phyloP scores from a whole-genome alignment of 192 early-diverging fungal genomes.

The Coemansia erecta region DNA sequence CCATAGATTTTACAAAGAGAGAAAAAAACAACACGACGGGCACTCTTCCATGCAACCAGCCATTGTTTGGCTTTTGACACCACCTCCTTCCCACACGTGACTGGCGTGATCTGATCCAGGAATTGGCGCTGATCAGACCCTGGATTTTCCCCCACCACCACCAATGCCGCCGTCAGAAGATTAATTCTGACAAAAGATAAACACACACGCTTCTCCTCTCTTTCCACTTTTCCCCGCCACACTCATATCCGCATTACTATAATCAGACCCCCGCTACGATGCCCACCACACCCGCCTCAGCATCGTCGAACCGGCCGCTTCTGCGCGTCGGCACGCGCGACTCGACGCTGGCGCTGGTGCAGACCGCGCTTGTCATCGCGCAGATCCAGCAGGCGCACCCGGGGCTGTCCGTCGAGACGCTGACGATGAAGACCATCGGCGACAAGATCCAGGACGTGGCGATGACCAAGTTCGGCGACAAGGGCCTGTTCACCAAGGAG shows the following conservation, averaged over 20 bases:
- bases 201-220: neutral
- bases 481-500: constrained; percentile 89
- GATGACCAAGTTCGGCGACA: constrained; percentile 87
- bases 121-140: too few relatives aligned
- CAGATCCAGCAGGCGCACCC: constrained; percentile 57
- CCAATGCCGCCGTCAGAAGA: too few relatives aligned
- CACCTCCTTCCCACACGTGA: neutral
- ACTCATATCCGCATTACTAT: neutral
- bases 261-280: neutral
- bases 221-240: neutral
- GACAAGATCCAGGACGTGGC: constrained; percentile 84
- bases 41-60: neutral
- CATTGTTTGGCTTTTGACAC: neutral
- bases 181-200: too few relatives aligned
- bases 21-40: neutral
- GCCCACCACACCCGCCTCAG: neutral
- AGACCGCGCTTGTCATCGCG: constrained; percentile 69
- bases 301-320: neutral
- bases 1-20: constrained; percentile 18
- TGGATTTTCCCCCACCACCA: too few relatives aligned
- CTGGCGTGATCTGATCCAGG: too few relatives aligned
- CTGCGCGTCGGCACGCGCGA: constrained; percentile 76
- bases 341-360: constrained; percentile 85
- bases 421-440: constrained; percentile 67
- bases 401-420: constrained; percentile 45